Conservation (phyloP, 148 eudicot species). For the Rhododendron ovatum region DNA sequence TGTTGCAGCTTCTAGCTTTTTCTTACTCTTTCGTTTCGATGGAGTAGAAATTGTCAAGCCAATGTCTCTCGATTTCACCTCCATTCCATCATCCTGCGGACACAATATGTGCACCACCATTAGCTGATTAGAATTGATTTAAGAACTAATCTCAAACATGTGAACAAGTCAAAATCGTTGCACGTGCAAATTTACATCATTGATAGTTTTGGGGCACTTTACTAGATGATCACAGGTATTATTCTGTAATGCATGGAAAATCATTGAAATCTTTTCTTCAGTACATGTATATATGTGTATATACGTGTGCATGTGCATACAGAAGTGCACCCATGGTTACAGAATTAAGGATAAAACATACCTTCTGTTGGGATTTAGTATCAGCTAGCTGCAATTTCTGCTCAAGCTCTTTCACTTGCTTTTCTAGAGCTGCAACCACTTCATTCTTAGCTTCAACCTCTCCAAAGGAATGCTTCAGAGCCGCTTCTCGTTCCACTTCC, state of each 20-base stretch:
- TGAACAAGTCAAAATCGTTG: not conserved
- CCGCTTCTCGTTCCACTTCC: slow-evolving; percentile 56
- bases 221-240: not conserved
- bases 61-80: slow-evolving; percentile 66
- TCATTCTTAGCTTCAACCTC: slow-evolving; percentile 69
- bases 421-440: slow-evolving; percentile 38
- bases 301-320: not conserved
- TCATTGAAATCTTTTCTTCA: not conserved
- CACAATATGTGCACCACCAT: not conserved
- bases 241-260: not conserved
- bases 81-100: slow-evolving; percentile 38
- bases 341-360: slow-evolving; percentile 17
- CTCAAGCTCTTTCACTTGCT: slow-evolving; percentile 72
- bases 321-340: not conserved
- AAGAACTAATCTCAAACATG: not conserved
- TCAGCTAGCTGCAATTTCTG: slow-evolving; percentile 54
- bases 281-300: not conserved
- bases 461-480: slow-evolving; percentile 31
- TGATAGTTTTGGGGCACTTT: not conserved
- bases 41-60: slow-evolving; percentile 49
- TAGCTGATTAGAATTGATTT: slow-evolving; percentile 5
- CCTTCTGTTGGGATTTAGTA: slow-evolving; percentile 57
- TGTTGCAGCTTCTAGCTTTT: slow-evolving; percentile 40
- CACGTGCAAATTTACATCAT: not conserved
- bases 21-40: slow-evolving; percentile 65